Percentiles rank a stretch among this genome's conserved stretches.
Conservation (phyloP, 2,329 filamentous ascomycete genomes). For the Chaetothyriales sp. region DNA sequence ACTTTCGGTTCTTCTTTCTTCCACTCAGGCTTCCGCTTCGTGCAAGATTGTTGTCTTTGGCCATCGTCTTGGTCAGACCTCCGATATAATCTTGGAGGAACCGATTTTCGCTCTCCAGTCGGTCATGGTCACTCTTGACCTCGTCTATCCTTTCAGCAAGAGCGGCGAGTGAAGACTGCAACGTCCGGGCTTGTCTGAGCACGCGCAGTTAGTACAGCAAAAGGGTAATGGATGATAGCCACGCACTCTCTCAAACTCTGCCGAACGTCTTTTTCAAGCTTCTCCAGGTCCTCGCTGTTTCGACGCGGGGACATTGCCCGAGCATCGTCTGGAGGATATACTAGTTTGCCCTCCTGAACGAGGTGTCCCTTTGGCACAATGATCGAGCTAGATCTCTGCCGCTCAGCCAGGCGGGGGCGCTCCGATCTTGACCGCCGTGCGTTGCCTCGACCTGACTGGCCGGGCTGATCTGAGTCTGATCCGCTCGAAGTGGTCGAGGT, state of each 20-base stretch:
- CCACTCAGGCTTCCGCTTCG: conserved; percentile 13
- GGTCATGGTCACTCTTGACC: conserved; percentile 87
- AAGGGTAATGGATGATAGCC: neutral
- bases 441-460: conserved; percentile 38
- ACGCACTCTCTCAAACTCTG: conserved; percentile 45
- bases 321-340: conserved; percentile 75
- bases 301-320: conserved; percentile 86
- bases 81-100: conserved; percentile 97
- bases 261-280: conserved; percentile 68
- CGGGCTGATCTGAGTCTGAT: conserved; percentile 31
- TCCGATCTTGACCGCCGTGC: conserved; percentile 29
- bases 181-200: conserved; percentile 64
- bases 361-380: conserved; percentile 66
- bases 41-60: conserved; percentile 34
- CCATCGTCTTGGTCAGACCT: conserved; percentile 67
- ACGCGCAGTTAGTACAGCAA: neutral
- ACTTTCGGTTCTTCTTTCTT: conserved; percentile 14
- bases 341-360: conserved; percentile 55
- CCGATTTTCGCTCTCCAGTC: conserved; percentile 90
- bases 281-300: conserved; percentile 80
- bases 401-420: conserved; percentile 54
- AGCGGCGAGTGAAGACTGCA: conserved; percentile 78
- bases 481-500: conserved; percentile 33
- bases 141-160: conserved; percentile 90
- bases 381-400: conserved; percentile 69